phyloP scores from a whole-genome alignment of 164 flowering plant species.

The Amborella trichopoda region DNA sequence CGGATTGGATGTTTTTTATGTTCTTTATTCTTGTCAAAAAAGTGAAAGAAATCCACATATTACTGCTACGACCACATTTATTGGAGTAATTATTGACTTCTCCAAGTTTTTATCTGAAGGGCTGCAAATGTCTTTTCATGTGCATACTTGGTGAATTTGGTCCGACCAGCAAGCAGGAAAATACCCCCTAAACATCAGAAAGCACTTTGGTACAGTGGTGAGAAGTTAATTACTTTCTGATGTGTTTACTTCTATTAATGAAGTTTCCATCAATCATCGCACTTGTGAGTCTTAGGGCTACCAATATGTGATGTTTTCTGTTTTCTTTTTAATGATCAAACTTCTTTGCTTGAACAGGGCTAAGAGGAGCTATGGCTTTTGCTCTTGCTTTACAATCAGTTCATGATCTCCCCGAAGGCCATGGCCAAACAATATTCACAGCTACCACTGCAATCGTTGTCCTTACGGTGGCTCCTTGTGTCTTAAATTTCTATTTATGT shows the following conservation, averaged over 20 bases:
- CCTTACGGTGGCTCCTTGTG: constrained; percentile 62
- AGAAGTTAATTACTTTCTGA: constrained; percentile 17
- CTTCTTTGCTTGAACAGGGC: constrained; percentile 41
- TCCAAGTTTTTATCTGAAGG: constrained; percentile 28
- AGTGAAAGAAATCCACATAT: too few relatives aligned
- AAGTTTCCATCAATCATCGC: too few relatives aligned
- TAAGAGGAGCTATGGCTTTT: constrained; percentile 99
- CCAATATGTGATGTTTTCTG: too few relatives aligned
- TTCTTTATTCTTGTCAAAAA: too few relatives aligned
- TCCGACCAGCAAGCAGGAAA: constrained; percentile 60
- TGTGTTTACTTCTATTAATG: too few relatives aligned
- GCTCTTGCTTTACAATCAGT: constrained; percentile 96
- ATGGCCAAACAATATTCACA: constrained; percentile 94
- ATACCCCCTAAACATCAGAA: constrained; percentile 91
- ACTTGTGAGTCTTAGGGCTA: too few relatives aligned
- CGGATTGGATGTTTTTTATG: too few relatives aligned
- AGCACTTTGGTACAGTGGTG: constrained; percentile 99
- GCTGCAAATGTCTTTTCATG: constrained; percentile 93
- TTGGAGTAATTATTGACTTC: too few relatives aligned
- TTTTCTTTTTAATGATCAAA: neutral
- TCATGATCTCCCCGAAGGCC: constrained; percentile 99
- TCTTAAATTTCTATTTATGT: too few relatives aligned
- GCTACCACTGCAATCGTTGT: constrained; percentile 99
- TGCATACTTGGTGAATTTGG: constrained; percentile 83
- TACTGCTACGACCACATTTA: too few relatives aligned